Base-by-base conservation (phyloP, 1,284 basidiomycete genomes). In the Rhizoctonia solani region DNA sequence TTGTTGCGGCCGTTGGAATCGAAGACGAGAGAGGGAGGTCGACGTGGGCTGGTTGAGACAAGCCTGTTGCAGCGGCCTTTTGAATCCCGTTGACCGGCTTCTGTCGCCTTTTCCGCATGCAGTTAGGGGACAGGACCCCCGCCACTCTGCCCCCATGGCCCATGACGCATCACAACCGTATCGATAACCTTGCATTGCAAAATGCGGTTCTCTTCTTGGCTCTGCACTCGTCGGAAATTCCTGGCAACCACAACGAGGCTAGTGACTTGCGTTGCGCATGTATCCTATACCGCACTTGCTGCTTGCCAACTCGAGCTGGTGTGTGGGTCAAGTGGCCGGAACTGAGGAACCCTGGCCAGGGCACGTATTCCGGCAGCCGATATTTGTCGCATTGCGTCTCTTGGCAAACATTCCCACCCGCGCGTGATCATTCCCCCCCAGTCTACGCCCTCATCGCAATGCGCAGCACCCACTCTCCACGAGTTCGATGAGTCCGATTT, bases 331-430 rank as follows among this genome's bases (percentile, higher is more conserved):
- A 9, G n/a, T 34, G 14, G 34, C 25, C 25, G 27, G 50, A 50
- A 44, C 52, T 54, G 63, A 41, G 32, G 16, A 39, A 16, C 37
- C 16, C 37, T 8, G 37, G 8, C 63, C 53, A 50, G 61, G 61
- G 25, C 49, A 34, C n/a, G n/a, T 11, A 8, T 21, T 39, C 63
- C 39, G 63, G 52, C 27, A 16, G 52, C 63, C 63, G 63, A 66
- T 65, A 44, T n/a, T 65, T 8, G 16, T 42, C 21, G 19, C 46
- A 52, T 32, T 59, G n/a, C 37, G 37, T 39, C 37, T 63, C 58
- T 63, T 63, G 58, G 58, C 58, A 63, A 63, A 63, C 58, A 63
- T 50, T 63, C 58, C 58, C 58, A 63, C 46, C 61, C 34, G 25
- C 16, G 3, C 56, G 19, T 16, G 47, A 52, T 39, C n/a, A 16